A percentile compares a stretch with the other conserved stretches of the same genome.
Evolutionary conservation across 2,329 filamentous ascomycete species (phyloP).

Genomic region (Raffaelea albimanens): DNA sequence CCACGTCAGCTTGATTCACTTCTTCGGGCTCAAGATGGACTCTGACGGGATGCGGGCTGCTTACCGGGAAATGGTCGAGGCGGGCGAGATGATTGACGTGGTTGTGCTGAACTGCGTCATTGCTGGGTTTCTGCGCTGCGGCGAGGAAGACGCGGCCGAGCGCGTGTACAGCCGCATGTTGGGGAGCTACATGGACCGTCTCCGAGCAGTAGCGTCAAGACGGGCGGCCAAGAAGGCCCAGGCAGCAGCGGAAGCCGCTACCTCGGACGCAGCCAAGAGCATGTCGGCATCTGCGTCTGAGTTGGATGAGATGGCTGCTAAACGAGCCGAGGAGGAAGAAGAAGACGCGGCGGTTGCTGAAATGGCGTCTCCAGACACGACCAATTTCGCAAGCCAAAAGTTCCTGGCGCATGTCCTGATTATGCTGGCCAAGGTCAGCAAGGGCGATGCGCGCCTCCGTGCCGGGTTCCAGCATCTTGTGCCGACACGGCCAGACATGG

Average conservation of each 20-base stretch:
- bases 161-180: constrained; percentile 83
- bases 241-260: not conserved
- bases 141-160: constrained; percentile 68
- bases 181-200: constrained; percentile 30
- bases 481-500: constrained; percentile 61
- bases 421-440: constrained; percentile 46
- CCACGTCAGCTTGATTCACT: constrained; percentile 73
- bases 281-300: too few relatives aligned
- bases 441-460: constrained; percentile 45
- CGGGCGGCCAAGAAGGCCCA: not conserved
- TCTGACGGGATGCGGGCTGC: constrained; percentile 64
- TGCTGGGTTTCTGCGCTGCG: constrained; percentile 62
- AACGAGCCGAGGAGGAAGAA: not conserved
- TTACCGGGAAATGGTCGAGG: constrained; percentile 74
- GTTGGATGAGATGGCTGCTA: not conserved
- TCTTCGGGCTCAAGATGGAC: constrained; percentile 67
- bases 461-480: constrained; percentile 49
- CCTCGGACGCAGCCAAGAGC: not conserved
- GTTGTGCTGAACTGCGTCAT: constrained; percentile 82
- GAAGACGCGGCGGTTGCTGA: not conserved
- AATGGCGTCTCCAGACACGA: not conserved
- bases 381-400: constrained; percentile 35
- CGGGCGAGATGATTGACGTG: constrained; percentile 82
- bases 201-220: not conserved
- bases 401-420: constrained; percentile 46